Evolutionary conservation across 1,284 basidiomycete species (phyloP).

Genomic region (Ceratobasidium sp.): DNA sequence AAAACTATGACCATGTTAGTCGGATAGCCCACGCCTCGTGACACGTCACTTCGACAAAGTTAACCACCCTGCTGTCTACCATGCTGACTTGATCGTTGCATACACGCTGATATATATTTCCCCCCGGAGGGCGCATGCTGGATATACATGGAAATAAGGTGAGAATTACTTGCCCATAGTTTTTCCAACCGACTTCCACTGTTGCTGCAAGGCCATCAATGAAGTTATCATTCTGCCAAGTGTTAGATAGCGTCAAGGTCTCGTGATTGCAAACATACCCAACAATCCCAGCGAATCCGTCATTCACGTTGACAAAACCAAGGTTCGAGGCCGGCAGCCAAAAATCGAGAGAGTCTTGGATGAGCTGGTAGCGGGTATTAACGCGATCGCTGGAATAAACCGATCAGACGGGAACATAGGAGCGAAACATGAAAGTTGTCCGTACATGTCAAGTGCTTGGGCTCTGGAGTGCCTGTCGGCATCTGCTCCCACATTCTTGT

Average conservation of each 20-base stretch:
- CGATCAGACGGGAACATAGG: slow-evolving; percentile 33
- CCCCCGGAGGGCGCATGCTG: too few relatives aligned
- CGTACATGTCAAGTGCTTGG: slow-evolving; percentile 67
- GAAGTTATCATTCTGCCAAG: slow-evolving; percentile 45
- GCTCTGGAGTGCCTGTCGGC: slow-evolving; percentile 72
- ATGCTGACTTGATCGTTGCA: too few relatives aligned
- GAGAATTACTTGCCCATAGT: slow-evolving; percentile 35
- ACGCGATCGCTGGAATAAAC: slow-evolving; percentile 66
- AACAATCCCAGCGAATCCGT: slow-evolving; percentile 84
- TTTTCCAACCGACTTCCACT: slow-evolving; percentile 43
- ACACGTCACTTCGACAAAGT: too few relatives aligned
- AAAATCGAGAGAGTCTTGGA: slow-evolving; percentile 83
- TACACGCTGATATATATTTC: too few relatives aligned
- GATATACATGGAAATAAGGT: too few relatives aligned
- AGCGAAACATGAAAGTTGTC: slow-evolving; percentile 34
- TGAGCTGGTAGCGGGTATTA: slow-evolving; percentile 77
- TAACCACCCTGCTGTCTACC: neutral
- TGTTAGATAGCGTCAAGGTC: neutral
- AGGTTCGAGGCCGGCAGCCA: slow-evolving; percentile 90
- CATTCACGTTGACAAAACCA: slow-evolving; percentile 82
- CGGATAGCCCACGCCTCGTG: too few relatives aligned
- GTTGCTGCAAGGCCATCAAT: slow-evolving; percentile 46
- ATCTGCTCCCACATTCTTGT: slow-evolving; percentile 74
- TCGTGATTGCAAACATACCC: slow-evolving; percentile 66
- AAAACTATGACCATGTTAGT: too few relatives aligned